Evolutionary conservation across 1,139 yeast genomes (phyloP).

Genomic region (Scheffersomyces segobiensis): DNA sequence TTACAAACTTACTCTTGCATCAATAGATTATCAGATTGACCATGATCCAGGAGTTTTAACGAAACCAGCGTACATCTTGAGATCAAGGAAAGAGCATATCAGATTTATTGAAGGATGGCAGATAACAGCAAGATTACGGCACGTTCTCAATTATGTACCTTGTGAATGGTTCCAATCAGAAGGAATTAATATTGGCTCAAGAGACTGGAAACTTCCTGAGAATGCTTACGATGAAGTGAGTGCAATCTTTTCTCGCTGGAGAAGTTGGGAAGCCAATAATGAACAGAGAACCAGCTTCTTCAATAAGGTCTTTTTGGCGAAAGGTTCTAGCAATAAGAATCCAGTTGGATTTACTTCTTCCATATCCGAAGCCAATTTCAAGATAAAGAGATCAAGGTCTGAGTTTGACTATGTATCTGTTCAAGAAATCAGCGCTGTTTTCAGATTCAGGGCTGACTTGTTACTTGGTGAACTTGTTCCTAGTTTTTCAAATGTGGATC

Average conservation of each 20-base stretch:
- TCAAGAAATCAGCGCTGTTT: slow-evolving; percentile 11
- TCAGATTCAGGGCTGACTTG: neutral
- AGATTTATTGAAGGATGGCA: slow-evolving; percentile 89
- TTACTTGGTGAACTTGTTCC: neutral
- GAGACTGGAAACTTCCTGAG: slow-evolving; percentile 43
- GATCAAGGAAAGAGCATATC: slow-evolving; percentile 71
- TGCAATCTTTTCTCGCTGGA: slow-evolving; percentile 72
- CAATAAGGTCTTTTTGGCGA: slow-evolving; percentile 34
- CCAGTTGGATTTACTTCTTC: slow-evolving; percentile 1
- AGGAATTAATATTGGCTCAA: slow-evolving; percentile 18
- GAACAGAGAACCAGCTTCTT: slow-evolving; percentile 55
- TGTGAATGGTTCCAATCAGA: slow-evolving; percentile 42
- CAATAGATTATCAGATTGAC: slow-evolving; percentile 58
- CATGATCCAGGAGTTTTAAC: slow-evolving; percentile 91
- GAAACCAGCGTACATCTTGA: slow-evolving; percentile 78
- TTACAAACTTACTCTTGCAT: slow-evolving; percentile 61
- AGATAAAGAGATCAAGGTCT: slow-evolving; percentile 4
- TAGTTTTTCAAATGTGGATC: slow-evolving; percentile 4
- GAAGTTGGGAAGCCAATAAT: slow-evolving; percentile 77
- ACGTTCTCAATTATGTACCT: slow-evolving; percentile 66
- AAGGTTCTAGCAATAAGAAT: neutral
- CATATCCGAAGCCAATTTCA: slow-evolving; percentile 6
- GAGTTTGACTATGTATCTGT: slow-evolving; percentile 17
- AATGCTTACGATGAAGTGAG: slow-evolving; percentile 58
- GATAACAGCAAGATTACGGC: slow-evolving; percentile 73